These are phyloP conservation scores for Leucocoprinus leucothites DNA, from an alignment of 768 basidiomycete species.

Conservation along the genomic window DNA sequence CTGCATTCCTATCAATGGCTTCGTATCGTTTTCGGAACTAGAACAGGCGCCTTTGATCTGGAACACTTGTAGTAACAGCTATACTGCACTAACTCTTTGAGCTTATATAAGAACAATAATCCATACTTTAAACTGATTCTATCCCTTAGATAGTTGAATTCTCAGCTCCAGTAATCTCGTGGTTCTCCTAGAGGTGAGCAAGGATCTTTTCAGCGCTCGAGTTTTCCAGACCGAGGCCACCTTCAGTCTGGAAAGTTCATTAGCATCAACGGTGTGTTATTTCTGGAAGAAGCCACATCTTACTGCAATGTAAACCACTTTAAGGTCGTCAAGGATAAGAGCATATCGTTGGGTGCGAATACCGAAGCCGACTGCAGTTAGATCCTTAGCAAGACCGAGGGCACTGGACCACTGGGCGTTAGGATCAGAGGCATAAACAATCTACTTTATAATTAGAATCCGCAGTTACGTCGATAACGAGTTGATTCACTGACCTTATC, in stretches of 20 bases:
- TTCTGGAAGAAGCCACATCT: constrained; percentile 16
- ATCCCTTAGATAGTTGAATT: too few relatives aligned
- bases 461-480: neutral
- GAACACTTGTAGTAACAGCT: too few relatives aligned
- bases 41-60: too few relatives aligned
- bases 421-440: constrained; percentile 56
- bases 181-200: constrained; percentile 32
- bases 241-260: constrained; percentile 37
- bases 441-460: constrained; percentile 31
- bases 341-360: constrained; percentile 61
- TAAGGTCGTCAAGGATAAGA: constrained; percentile 64
- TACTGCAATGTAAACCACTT: constrained; percentile 64
- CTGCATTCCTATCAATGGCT: too few relatives aligned
- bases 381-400: constrained; percentile 54
- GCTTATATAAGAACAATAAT: neutral
- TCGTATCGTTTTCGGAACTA: too few relatives aligned
- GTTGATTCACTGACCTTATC: constrained; percentile 51
- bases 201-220: constrained; percentile 60
- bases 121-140: too few relatives aligned
- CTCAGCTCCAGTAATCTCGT: neutral
- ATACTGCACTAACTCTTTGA: too few relatives aligned
- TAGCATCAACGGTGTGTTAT: neutral
- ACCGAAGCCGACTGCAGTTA: constrained; percentile 47
- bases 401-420: constrained; percentile 52
- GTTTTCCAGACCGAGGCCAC: constrained; percentile 46